Base-by-base conservation (phyloP, 257 asterid genomes). In the Plantago ovata region DNA sequence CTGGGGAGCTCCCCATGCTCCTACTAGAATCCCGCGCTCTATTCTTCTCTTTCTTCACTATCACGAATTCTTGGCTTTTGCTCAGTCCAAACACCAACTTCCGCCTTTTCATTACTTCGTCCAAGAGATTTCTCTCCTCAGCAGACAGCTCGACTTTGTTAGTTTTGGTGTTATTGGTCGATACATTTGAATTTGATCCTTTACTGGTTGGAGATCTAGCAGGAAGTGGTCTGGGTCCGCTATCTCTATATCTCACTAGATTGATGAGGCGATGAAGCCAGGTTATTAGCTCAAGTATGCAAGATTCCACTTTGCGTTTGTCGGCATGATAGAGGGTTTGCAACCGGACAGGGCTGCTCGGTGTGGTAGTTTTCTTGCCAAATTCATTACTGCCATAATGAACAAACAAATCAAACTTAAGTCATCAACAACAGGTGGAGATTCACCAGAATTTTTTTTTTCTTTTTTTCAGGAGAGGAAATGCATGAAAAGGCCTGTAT, bases 71-170 rank as follows among this genome's bases (percentile, higher is more conserved):
- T 64, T 81, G 99, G 82, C 99, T 93, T 78, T 89, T 93, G 83
- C 97, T 82, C 56, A 81, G 73, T 14, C 89, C 90, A 0, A 82
- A 89, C 5, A 75, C 62, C 61, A 83, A 64, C 55, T 64, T 79
- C 66, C 81, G 71, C 74, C 89, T 74, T 63, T 69, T 83, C 88
- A 79, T 83, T n/a, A 86, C 97, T 39, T 81, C 87, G 58, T 93
- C 93, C 64, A 93, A 72, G 50, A 93, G 74, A 54, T 73, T 48
- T 58, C 77, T 77, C 48, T 93, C 99, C 74, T 93, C 99, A 0
- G 69, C 24, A 1, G 97, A 84, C 58, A 93, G 62, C 64, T 73
- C 81, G 13, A 60, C 42, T 3, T 63, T 53, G 7, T 62, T 58
- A 38, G 39, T 75, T 9, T 56, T 73, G 12, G 47, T 39, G 56